Evolutionary conservation across 805 yeast genomes (phyloP), one percentile per base, ranked within the genome.

Genomic region (Nakazawaea peltata): DNA sequence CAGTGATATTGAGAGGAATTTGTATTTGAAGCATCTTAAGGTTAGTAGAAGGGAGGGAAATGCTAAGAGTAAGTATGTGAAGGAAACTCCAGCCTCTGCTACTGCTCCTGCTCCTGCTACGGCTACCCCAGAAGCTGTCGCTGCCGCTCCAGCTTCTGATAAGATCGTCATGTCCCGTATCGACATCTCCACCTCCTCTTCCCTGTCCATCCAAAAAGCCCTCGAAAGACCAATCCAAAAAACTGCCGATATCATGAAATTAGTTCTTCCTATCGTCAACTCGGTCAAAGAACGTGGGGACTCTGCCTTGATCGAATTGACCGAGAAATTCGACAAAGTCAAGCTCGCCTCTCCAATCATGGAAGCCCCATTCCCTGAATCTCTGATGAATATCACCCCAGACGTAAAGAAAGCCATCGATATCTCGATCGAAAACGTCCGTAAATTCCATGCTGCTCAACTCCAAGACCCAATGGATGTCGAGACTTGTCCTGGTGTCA

Each of bases 21-120:
- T 92, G 51, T 88, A 85, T 51, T 57, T 78, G 53, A 92, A 92
- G 66, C 71, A 85, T 31, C 61, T 79, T 50, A 90, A 90, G 60
- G 86, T 92, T 40, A 77, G 95, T 2, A 76, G 98, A 61, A 74
- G 98, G 55, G 81, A 78, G 59, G 98, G 98, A 35, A 96, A 92
- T 61, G 97, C 98, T 30, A 90, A 90, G 60, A 77, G 84, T 17
- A 77, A 79, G 53, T 92, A 81, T 58, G 42, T 76, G 11, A 26
- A 21, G 12, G 19, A 57, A 34, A 21, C 30, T 35, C 39, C 48
- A 11, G 28, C 42, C 10, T 42, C 37, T 25, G 30, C 41, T 16
- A 48, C 42, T 24, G 49, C 45, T 15, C 48, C 49, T 28, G 46
- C 45, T n/a, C 50, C 48, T 31, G 45, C 50, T 17, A 5, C 22